phyloP scores from a whole-genome alignment of 2,329 filamentous ascomycete species.

The Gaeumannomyces tritici region DNA sequence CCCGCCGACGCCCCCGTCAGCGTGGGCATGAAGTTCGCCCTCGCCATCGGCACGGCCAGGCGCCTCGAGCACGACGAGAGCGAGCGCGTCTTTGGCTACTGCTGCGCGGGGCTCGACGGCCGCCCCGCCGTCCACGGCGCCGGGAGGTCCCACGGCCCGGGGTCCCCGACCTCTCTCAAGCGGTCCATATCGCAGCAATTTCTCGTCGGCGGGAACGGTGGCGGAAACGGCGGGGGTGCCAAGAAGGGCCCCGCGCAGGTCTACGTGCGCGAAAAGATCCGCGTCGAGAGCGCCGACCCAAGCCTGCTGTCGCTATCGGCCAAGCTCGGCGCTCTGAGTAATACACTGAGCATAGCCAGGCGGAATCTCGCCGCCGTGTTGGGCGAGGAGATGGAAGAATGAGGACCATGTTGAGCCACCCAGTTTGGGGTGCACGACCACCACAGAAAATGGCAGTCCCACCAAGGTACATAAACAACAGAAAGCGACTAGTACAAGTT shows the following conservation, averaged over 20 bases:
- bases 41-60: constrained; percentile 55
- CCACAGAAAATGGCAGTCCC: no score
- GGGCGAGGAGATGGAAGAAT: constrained; percentile 42
- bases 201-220: background rate
- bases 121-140: background rate
- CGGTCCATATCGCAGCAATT: background rate
- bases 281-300: constrained; percentile 83
- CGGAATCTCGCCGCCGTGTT: constrained; percentile 70
- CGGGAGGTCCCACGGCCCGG: background rate
- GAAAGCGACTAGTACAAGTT: no score
- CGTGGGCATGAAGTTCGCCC: constrained; percentile 57
- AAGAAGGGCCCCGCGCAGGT: constrained; percentile 41
- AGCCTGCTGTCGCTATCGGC: constrained; percentile 74
- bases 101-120: constrained; percentile 16
- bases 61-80: constrained; percentile 70
- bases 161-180: background rate
- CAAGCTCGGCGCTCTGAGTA: constrained; percentile 70
- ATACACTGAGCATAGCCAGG: constrained; percentile 60
- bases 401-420: background rate
- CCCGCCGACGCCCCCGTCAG: constrained; percentile 52
- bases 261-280: constrained; percentile 79
- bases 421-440: no score
- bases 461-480: no score
- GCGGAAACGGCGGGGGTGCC: background rate
- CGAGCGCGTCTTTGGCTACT: constrained; percentile 63